Percentiles rank a stretch among this genome's conserved stretches.
Conservation (phyloP, 2,329 filamentous ascomycete species). For the Karstenula rhodostoma region DNA sequence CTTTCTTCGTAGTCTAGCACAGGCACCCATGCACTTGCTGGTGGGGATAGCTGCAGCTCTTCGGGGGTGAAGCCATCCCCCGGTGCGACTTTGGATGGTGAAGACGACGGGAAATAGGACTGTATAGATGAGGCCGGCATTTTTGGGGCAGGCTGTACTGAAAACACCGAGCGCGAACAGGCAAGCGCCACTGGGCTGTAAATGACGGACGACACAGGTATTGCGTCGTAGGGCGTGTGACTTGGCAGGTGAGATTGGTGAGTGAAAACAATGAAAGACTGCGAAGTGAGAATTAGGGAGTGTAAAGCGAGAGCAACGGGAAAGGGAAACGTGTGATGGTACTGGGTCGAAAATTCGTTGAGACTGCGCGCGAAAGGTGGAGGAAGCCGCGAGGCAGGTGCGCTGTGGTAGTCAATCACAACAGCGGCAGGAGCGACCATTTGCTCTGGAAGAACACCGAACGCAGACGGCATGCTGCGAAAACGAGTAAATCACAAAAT, state of each 20-base stretch:
- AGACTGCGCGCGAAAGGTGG: background rate
- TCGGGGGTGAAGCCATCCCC: constrained; percentile 64
- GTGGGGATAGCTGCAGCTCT: constrained; percentile 49
- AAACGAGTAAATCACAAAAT: background rate
- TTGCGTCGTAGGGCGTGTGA: too few species aligned
- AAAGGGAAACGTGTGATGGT: background rate
- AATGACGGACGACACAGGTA: too few species aligned
- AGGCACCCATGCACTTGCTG: constrained; percentile 50
- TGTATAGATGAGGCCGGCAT: constrained; percentile 56
- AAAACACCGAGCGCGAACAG: background rate
- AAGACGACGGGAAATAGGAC: constrained; percentile 50
- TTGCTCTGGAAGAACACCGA: background rate
- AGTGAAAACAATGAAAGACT: background rate
- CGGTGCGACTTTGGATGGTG: constrained; percentile 30
- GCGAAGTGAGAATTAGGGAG: background rate
- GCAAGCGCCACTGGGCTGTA: background rate
- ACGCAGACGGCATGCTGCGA: background rate
- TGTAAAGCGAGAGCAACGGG: background rate
- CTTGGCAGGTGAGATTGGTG: background rate
- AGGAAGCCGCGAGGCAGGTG: background rate
- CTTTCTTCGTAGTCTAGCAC: constrained; percentile 57
- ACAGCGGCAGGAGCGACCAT: constrained; percentile 6
- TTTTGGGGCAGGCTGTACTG: background rate
- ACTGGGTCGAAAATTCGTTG: background rate
- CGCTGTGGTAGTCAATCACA: background rate